Conservation (phyloP, 139 green algal species). For the Tetratostichococcus sp. region DNA sequence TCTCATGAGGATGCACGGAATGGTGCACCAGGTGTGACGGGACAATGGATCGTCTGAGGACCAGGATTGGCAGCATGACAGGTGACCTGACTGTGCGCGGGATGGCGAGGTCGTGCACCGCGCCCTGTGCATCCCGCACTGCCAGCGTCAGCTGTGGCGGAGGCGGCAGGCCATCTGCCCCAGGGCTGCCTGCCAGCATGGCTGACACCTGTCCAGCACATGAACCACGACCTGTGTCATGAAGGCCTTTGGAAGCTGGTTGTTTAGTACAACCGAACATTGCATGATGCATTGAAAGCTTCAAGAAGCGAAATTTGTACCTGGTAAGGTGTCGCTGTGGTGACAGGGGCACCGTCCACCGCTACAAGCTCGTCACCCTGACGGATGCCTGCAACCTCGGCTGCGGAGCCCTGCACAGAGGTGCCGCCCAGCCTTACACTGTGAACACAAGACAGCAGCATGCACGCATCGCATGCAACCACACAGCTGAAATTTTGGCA, state of each 20-base stretch:
- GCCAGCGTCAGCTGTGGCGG: not conserved
- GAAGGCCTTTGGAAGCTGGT: no score
- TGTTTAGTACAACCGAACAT: no score
- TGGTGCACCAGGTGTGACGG: no score
- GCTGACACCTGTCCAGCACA: not conserved
- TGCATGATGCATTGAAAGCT: not conserved
- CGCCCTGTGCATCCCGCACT: not conserved
- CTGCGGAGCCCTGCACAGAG: conserved; percentile 46
- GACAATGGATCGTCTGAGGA: no score
- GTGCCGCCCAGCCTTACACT: no score
- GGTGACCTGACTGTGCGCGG: not conserved
- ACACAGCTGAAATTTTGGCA: no score
- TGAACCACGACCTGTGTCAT: not conserved
- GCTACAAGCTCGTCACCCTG: conserved; percentile 83
- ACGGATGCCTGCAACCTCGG: conserved; percentile 66
- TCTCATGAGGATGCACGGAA: no score
- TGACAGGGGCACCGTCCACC: conserved; percentile 53
- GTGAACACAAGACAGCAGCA: no score
- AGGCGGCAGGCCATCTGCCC: not conserved
- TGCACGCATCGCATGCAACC: no score
- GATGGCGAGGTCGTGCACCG: not conserved
- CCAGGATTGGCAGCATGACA: not conserved
- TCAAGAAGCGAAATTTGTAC: no score
- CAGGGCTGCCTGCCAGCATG: not conserved
- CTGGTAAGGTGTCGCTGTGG: conserved; percentile 55